phyloP scores from a whole-genome alignment of 345 rosid species.

The Cardamine occulta region DNA sequence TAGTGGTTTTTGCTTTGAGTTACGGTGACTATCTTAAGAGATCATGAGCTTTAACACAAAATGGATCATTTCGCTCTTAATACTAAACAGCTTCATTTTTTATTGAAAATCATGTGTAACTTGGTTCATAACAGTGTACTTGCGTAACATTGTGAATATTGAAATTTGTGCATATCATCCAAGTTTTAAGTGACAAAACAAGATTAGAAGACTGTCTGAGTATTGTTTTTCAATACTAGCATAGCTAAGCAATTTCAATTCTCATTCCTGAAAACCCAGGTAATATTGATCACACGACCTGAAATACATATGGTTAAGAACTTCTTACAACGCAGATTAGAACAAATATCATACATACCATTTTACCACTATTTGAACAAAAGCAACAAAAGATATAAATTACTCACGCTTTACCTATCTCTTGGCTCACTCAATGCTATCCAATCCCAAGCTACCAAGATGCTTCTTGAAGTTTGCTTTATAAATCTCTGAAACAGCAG shows the following conservation, averaged over 20 bases:
- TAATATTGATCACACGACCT: not conserved
- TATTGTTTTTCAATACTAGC: not conserved
- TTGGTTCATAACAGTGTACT: not conserved
- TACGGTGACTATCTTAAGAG: not conserved
- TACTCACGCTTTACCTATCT: slow-evolving; percentile 4
- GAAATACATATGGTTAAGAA: not conserved
- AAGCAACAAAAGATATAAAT: not conserved
- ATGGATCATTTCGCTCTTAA: too few relatives aligned
- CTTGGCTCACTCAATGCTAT: slow-evolving; percentile 18
- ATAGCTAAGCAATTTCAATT: not conserved
- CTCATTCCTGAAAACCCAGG: not conserved
- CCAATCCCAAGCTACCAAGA: slow-evolving; percentile 11
- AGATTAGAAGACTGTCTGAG: not conserved
- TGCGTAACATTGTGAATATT: slow-evolving; percentile 13
- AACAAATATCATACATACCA: not conserved
- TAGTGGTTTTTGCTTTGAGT: not conserved
- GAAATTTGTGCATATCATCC: not conserved
- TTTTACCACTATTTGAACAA: not conserved
- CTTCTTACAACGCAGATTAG: not conserved
- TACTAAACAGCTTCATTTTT: too few relatives aligned
- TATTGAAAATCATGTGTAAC: not conserved
- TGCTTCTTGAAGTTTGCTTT: slow-evolving; percentile 41
- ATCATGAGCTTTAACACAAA: too few relatives aligned
- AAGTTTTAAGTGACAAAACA: not conserved
- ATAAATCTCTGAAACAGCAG: slow-evolving; percentile 51